Evolutionary conservation across 805 yeast genomes (phyloP).

Genomic region (Jamesozyma hellenica): DNA sequence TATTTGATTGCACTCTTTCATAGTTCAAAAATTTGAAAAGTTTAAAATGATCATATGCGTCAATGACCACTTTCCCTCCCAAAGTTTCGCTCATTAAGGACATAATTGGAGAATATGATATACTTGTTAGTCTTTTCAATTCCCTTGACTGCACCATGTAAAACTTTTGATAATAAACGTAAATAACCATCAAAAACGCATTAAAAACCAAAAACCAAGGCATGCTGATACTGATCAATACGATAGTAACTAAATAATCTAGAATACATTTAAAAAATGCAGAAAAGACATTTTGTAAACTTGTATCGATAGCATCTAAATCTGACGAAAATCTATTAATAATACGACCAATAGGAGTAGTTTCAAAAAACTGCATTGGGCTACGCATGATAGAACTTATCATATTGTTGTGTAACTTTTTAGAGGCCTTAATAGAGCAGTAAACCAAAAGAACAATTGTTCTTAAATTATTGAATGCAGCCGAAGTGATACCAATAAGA

Average conservation of each 20-base stretch:
- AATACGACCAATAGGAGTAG: constrained; percentile 59
- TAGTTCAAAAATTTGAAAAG: constrained; percentile 52
- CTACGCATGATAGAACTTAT: constrained; percentile 42
- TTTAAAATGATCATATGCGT: constrained; percentile 60
- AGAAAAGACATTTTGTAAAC: constrained; percentile 44
- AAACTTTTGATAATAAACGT: constrained; percentile 59
- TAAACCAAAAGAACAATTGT: constrained; percentile 41
- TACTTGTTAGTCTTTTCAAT: constrained; percentile 60
- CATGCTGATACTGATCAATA: constrained; percentile 42
- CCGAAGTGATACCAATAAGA: constrained; percentile 43
- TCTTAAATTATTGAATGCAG: constrained; percentile 37
- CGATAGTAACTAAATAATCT: constrained; percentile 40
- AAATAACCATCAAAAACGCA: constrained; percentile 38
- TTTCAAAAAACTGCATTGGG: constrained; percentile 60
- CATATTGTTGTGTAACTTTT: constrained; percentile 46
- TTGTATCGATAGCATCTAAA: constrained; percentile 45
- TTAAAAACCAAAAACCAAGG: constrained; percentile 46
- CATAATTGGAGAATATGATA: constrained; percentile 65
- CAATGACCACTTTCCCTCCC: constrained; percentile 65
- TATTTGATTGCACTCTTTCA: constrained; percentile 40
- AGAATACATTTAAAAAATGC: constrained; percentile 38
- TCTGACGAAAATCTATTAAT: constrained; percentile 59
- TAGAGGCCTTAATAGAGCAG: constrained; percentile 49
- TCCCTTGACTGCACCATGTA: constrained; percentile 69
- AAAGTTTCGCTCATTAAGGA: constrained; percentile 77